Evolutionary conservation across 495 filamentous ascomycete genomes (phyloP).

Genomic region (Astrocystis sublimbata): DNA sequence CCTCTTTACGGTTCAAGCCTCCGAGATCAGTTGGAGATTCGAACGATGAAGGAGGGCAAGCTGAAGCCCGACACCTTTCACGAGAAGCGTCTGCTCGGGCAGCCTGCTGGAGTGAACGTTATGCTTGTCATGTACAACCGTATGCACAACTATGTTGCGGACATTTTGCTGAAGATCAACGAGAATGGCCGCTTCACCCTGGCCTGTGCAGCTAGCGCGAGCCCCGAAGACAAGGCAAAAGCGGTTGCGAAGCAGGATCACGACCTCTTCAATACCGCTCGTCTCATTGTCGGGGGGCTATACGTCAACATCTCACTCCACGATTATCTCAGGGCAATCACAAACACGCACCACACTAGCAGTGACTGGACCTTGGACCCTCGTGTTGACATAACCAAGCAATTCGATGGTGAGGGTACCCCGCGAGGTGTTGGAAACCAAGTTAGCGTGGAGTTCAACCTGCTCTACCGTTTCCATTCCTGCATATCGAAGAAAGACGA

Average conservation of each 20-base stretch:
- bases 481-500: conserved; percentile 66
- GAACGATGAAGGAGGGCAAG: conserved; percentile 72
- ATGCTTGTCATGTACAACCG: conserved; percentile 67
- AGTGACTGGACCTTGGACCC: conserved; percentile 78
- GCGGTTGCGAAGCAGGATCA: conserved; percentile 65
- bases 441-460: conserved; percentile 75
- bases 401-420: conserved; percentile 50
- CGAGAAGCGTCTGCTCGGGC: conserved; percentile 68
- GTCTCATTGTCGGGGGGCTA: conserved; percentile 71
- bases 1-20: conserved; percentile 79
- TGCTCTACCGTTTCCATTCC: conserved; percentile 74
- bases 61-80: conserved; percentile 78
- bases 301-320: conserved; percentile 76
- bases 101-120: conserved; percentile 73
- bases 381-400: conserved; percentile 59
- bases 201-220: conserved; percentile 39
- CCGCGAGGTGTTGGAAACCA: conserved; percentile 72
- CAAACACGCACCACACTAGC: conserved; percentile 70
- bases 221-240: conserved; percentile 42
- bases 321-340: conserved; percentile 79
- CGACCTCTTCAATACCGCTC: conserved; percentile 76
- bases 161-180: conserved; percentile 66
- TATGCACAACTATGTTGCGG: conserved; percentile 73
- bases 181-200: conserved; percentile 52
- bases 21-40: conserved; percentile 65